A percentile compares a stretch with the other conserved stretches of the same genome.
Evolutionary conservation across 2,329 filamentous ascomycete genomes (phyloP).

Genomic region (Colletotrichum kahawae): DNA sequence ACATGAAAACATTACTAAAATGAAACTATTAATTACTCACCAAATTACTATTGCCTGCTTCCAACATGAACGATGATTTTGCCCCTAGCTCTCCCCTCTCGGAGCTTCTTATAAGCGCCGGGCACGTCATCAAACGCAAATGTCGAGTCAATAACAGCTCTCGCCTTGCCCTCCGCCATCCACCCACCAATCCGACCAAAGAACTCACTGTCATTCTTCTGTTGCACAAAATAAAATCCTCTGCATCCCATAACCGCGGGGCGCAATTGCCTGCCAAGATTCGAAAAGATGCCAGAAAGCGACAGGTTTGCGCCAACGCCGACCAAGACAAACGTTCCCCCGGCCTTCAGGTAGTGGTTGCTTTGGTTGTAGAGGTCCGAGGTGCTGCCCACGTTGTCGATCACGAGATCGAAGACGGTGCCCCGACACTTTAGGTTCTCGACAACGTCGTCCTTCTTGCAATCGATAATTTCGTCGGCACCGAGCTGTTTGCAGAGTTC

Average conservation of each 20-base stretch:
- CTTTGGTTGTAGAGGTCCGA: conserved; percentile 24
- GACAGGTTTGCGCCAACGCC: conserved; percentile 40
- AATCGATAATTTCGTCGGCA: conserved; percentile 42
- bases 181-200: conserved; percentile 24
- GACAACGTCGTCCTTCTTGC: conserved; percentile 26
- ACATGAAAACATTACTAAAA: background rate
- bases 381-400: conserved; percentile 30
- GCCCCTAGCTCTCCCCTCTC: conserved; percentile 23
- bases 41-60: too few relatives aligned
- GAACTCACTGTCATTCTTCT: conserved; percentile 6
- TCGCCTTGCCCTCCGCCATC: conserved; percentile 31
- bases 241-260: background rate
- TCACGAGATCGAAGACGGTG: conserved; percentile 26
- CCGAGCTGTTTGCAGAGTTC: conserved; percentile 38
- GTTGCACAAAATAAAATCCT: conserved; percentile 9
- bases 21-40: too few relatives aligned
- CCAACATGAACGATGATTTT: conserved; percentile 29
- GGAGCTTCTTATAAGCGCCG: conserved; percentile 27
- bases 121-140: conserved; percentile 26
- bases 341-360: conserved; percentile 46
- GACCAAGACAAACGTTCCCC: conserved; percentile 69
- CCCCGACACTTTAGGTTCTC: conserved; percentile 20
- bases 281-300: background rate
- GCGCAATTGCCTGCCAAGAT: background rate
- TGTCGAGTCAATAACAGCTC: conserved; percentile 24